Evolutionary conservation across 768 basidiomycete species (phyloP).

Genomic region (Termitomyces sp.): DNA sequence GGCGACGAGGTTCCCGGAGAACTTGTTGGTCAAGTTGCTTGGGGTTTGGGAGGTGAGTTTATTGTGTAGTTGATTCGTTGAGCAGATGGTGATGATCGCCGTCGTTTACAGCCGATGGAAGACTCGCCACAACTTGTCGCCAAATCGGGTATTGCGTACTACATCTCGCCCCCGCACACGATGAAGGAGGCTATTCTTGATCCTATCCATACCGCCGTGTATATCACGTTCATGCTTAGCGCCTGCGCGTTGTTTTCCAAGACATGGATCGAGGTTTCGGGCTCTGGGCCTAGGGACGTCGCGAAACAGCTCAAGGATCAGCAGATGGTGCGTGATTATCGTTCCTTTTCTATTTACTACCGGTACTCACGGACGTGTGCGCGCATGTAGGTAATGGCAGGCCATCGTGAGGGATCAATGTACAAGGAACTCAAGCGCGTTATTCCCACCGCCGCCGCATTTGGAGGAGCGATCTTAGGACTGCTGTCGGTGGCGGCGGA

Average conservation of each 20-base stretch:
- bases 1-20: slow-evolving; percentile 82
- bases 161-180: slow-evolving; percentile 97
- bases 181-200: slow-evolving; percentile 83
- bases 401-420: slow-evolving; percentile 96
- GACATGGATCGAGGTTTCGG: slow-evolving; percentile 99
- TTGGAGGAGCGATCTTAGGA: slow-evolving; percentile 96
- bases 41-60: slow-evolving; percentile 94
- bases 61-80: slow-evolving; percentile 15
- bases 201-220: slow-evolving; percentile 88
- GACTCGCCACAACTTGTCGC: slow-evolving; percentile 91
- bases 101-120: slow-evolving; percentile 67
- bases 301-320: slow-evolving; percentile 99
- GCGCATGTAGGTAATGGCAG: slow-evolving; percentile 58
- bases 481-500: slow-evolving; percentile 88
- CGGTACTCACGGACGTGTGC: too few relatives aligned
- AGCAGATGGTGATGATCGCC: not conserved
- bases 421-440: slow-evolving; percentile 99
- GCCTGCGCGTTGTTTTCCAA: slow-evolving; percentile 98
- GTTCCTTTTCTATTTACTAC: not conserved
- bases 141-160: slow-evolving; percentile 89
- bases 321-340: slow-evolving; percentile 64
- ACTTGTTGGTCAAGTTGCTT: slow-evolving; percentile 83
- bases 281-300: slow-evolving; percentile 90
- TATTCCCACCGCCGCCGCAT: slow-evolving; percentile 95
- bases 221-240: slow-evolving; percentile 87